Conservation (phyloP, 2,329 filamentous ascomycete species). For the Fusarium lateritium region DNA sequence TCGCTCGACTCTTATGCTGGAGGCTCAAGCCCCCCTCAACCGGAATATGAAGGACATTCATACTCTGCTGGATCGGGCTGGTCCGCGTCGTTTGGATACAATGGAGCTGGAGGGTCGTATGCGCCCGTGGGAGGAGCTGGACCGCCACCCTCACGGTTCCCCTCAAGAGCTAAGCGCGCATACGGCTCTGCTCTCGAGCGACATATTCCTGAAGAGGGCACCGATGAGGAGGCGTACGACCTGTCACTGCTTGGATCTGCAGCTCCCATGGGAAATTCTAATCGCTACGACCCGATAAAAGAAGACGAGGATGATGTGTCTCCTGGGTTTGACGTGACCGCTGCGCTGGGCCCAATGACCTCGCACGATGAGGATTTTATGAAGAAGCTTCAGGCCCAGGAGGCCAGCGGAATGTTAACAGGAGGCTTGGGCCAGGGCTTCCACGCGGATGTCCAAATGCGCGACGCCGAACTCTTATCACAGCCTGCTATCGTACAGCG, state of each 20-base stretch:
- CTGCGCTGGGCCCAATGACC: conserved; percentile 62
- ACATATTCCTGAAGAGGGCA: conserved; percentile 50
- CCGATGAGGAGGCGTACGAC: conserved; percentile 61
- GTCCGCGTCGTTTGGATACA: conserved; percentile 52
- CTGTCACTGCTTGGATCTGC: conserved; percentile 60
- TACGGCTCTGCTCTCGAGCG: conserved; percentile 47
- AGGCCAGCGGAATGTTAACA: conserved; percentile 69
- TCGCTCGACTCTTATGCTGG: conserved; percentile 56
- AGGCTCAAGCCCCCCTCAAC: conserved; percentile 32
- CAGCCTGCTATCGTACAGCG: conserved; percentile 53
- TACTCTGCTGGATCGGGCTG: conserved; percentile 45
- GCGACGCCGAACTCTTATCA: conserved; percentile 65
- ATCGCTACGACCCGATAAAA: conserved; percentile 52
- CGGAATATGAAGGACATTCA: conserved; percentile 35
- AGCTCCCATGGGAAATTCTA: conserved; percentile 57
- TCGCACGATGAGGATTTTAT: conserved; percentile 62
- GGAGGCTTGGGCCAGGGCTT: conserved; percentile 72
- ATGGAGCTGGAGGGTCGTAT: conserved; percentile 48
- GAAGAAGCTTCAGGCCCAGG: conserved; percentile 64
- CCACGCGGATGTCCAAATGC: conserved; percentile 62
- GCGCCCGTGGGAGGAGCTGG: conserved; percentile 46
- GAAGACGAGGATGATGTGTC: conserved; percentile 50
- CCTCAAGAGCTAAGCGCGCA: conserved; percentile 48
- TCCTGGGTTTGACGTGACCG: conserved; percentile 62
- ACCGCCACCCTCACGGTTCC: conserved; percentile 36